A percentile compares a stretch with the other conserved stretches of the same genome.
phyloP scores from a whole-genome alignment of 2,329 filamentous ascomycete genomes.

The Fusarium sp. region DNA sequence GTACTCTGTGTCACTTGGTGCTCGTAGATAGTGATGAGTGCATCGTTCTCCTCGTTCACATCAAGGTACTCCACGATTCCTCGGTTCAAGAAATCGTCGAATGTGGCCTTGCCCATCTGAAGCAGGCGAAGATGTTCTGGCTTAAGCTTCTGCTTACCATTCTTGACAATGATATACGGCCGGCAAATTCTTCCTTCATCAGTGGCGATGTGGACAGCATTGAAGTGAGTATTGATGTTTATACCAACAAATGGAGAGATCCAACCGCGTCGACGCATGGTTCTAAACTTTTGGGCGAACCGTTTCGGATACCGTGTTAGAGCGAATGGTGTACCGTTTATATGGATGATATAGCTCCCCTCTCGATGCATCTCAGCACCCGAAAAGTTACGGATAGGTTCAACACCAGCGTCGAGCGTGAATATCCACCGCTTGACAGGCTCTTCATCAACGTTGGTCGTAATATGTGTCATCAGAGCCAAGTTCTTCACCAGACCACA shows the following conservation, averaged over 20 bases:
- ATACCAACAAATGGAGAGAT: slow-evolving; percentile 98
- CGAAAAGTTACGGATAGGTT: slow-evolving; percentile 75
- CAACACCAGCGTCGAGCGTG: slow-evolving; percentile 86
- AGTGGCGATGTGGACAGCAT: slow-evolving; percentile 93
- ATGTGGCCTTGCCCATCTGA: slow-evolving; percentile 85
- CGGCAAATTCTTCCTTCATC: slow-evolving; percentile 97
- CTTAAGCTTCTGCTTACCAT: slow-evolving; percentile 84
- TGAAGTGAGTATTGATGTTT: slow-evolving; percentile 93
- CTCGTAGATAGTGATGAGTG: slow-evolving; percentile 91
- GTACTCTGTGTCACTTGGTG: slow-evolving; percentile 84
- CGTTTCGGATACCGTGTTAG: slow-evolving; percentile 87
- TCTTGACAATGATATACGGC: slow-evolving; percentile 94
- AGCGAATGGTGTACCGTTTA: slow-evolving; percentile 95
- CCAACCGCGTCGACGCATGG: slow-evolving; percentile 87
- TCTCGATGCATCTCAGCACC: slow-evolving; percentile 89
- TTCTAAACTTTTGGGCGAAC: slow-evolving; percentile 87
- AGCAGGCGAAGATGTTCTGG: slow-evolving; percentile 83
- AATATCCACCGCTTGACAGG: slow-evolving; percentile 90
- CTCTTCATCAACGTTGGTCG: slow-evolving; percentile 93
- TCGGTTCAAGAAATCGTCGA: slow-evolving; percentile 92
- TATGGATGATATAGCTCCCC: slow-evolving; percentile 89
- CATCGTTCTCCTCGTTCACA: slow-evolving; percentile 98
- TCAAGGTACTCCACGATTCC: slow-evolving; percentile 97
- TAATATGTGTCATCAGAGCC: slow-evolving; percentile 99
- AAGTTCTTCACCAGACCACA: slow-evolving; percentile 98